A percentile compares a stretch with the other conserved stretches of the same genome.
Evolutionary conservation across 1,284 basidiomycete genomes (phyloP).

Genomic region (Vanrija pseudolonga): DNA sequence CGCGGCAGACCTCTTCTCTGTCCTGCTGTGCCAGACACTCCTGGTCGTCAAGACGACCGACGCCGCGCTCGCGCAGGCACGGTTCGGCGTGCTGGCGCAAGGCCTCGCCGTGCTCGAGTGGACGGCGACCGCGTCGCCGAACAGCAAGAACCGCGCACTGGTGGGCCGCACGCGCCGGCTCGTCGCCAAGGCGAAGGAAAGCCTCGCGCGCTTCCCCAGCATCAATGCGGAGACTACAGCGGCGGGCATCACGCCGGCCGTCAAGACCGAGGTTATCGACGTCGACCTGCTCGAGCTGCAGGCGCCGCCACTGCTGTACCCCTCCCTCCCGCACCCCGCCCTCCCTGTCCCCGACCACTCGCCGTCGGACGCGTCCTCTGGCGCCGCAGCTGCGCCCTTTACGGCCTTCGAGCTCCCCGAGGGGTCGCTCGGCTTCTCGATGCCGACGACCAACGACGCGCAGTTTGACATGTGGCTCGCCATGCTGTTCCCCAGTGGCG

Average conservation of each 20-base stretch:
- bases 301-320: not conserved
- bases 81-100: slow-evolving; percentile 9
- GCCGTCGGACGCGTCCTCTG: not conserved
- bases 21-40: slow-evolving; percentile 18
- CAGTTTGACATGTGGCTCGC: slow-evolving; percentile 14
- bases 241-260: not conserved
- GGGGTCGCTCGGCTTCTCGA: not conserved
- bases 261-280: not conserved
- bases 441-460: slow-evolving; percentile 5
- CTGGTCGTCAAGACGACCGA: slow-evolving; percentile 19
- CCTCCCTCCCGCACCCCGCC: not conserved
- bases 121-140: slow-evolving; percentile 12
- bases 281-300: not conserved
- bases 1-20: slow-evolving; percentile 20
- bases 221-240: not conserved
- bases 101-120: slow-evolving; percentile 18
- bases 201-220: slow-evolving; percentile 1
- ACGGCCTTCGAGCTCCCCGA: not conserved
- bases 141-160: slow-evolving; percentile 18
- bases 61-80: slow-evolving; percentile 5
- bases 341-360: too few species aligned
- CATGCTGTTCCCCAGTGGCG: slow-evolving; percentile 9
- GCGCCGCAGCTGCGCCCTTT: not conserved
- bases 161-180: slow-evolving; percentile 10
- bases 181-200: slow-evolving; percentile 8